These are phyloP conservation scores for Stentor coeruleus DNA, from an alignment of 73 alveolate species.

Conservation along the genomic window DNA sequence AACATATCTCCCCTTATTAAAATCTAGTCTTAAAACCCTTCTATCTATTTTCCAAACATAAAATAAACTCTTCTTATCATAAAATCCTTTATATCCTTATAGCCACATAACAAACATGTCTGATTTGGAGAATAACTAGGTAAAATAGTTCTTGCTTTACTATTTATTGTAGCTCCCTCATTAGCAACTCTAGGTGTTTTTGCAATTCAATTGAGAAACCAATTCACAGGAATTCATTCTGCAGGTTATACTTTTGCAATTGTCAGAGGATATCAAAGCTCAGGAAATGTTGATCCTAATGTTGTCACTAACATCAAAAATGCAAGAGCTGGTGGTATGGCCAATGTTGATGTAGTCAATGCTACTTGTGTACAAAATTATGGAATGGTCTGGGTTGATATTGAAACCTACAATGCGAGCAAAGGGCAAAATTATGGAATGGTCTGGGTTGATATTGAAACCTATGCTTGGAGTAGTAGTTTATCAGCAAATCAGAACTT, in stretches of 20 bases:
- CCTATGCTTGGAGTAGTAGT: slow-evolving; percentile 59
- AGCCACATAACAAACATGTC: too few species aligned
- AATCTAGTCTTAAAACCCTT: too few species aligned
- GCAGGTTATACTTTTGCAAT: slow-evolving; percentile 38
- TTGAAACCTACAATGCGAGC: slow-evolving; percentile 56
- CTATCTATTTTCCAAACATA: too few species aligned
- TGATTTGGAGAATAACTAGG: background rate
- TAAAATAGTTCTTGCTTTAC: background rate
- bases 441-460: slow-evolving; percentile 78
- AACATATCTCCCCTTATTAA: too few species aligned
- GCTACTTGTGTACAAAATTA: slow-evolving; percentile 30
- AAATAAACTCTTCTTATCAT: too few species aligned
- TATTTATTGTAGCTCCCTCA: background rate
- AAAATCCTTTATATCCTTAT: too few species aligned
- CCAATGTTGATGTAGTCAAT: slow-evolving; percentile 55
- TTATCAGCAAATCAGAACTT: slow-evolving; percentile 53
- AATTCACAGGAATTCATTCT: background rate
- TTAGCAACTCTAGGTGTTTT: background rate
- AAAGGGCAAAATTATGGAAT: slow-evolving; percentile 46
- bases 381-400: slow-evolving; percentile 76
- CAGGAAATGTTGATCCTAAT: slow-evolving; percentile 49
- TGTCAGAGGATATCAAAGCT: slow-evolving; percentile 51
- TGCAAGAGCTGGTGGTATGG: slow-evolving; percentile 45
- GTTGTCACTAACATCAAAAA: slow-evolving; percentile 37
- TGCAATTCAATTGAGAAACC: background rate